Evolutionary conservation across 768 basidiomycete species (phyloP).

Genomic region (Rhizopogon sp.): DNA sequence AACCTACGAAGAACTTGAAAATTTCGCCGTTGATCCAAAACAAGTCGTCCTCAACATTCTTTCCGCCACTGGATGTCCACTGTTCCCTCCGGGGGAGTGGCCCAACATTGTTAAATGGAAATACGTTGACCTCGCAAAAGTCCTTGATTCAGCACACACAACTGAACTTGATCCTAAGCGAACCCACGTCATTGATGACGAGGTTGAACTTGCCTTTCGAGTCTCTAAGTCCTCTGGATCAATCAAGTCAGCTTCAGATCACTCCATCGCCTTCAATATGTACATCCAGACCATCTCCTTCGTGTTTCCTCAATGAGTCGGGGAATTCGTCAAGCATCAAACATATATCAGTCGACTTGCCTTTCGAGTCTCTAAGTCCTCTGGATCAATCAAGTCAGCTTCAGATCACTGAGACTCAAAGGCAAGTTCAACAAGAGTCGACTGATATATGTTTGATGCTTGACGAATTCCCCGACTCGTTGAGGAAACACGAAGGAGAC

Average conservation of each 20-base stretch:
- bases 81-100: conserved; percentile 8
- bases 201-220: conserved; percentile 1
- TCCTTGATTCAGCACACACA: background rate
- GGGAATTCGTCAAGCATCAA: background rate
- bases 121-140: conserved; percentile 3
- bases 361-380: background rate
- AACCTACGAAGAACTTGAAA: background rate
- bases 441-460: background rate
- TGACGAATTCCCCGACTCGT: accelerated
- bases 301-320: background rate
- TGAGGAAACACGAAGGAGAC: background rate
- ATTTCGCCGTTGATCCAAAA: background rate
- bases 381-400: background rate
- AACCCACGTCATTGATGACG: conserved; percentile 1
- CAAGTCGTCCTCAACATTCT: background rate
- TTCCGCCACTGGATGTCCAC: background rate
- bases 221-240: background rate
- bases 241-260: background rate
- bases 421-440: no score
- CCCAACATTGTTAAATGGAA: conserved; percentile 4
- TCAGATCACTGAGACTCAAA: no score
- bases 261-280: background rate
- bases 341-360: background rate
- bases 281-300: background rate
- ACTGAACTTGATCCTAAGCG: conserved; percentile 2